Evolutionary conservation across 2,329 filamentous ascomycete species (phyloP).

Genomic region (Curvularia hawaiiensis): DNA sequence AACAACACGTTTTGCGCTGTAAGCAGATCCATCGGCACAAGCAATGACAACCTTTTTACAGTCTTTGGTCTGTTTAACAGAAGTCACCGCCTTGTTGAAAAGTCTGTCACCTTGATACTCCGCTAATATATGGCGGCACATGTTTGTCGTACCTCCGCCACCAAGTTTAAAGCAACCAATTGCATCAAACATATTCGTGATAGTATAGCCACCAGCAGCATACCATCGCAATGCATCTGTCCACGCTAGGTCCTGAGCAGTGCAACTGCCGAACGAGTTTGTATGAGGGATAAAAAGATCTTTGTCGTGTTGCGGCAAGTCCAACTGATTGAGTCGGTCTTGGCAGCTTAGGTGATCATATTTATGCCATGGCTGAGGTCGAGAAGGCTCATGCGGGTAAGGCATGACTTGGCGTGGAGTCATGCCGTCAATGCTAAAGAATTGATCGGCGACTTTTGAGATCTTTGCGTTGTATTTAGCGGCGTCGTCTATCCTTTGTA

Average conservation of each 20-base stretch:
- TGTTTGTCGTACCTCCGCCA: not conserved
- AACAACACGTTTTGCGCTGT: not conserved
- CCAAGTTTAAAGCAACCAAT: not conserved
- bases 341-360: not conserved
- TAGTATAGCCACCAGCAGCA: not conserved
- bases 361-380: slow-evolving; percentile 1
- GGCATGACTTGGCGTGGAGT: slow-evolving; percentile 1
- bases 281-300: not conserved
- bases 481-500: not conserved
- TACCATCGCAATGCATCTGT: slow-evolving; percentile 2
- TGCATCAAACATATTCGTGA: not conserved
- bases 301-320: not conserved
- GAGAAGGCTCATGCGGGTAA: not conserved
- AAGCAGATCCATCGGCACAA: slow-evolving; percentile 1
- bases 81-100: slow-evolving; percentile 1
- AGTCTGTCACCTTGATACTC: slow-evolving; percentile 1
- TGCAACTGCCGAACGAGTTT: not conserved
- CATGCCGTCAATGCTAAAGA: not conserved
- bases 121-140: not conserved
- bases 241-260: not conserved
- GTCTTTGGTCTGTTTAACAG: not conserved
- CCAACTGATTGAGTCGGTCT: not conserved
- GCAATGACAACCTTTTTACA: not conserved
- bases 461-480: not conserved
- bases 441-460: not conserved